Evolutionary conservation across 371 early-diverging fungal genomes (phyloP).

Genomic region (Smittium mucronatum): DNA sequence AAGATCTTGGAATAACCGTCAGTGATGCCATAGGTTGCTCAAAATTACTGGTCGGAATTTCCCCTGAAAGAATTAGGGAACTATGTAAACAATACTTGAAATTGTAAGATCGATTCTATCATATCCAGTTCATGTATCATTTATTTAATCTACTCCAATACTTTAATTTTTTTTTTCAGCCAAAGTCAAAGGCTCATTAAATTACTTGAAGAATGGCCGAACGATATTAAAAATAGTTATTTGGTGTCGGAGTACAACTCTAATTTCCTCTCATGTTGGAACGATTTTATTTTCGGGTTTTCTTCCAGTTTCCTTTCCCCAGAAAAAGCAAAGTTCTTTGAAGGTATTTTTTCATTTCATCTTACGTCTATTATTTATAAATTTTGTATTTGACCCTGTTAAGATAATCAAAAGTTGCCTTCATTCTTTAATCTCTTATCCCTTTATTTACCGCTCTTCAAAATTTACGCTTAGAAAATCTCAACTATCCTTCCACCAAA

Average conservation of each 20-base stretch:
- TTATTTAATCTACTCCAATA: constrained; percentile 13
- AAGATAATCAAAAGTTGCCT: no score
- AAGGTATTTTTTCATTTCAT: no score
- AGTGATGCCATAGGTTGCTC: constrained; percentile 24
- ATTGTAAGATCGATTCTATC: constrained; percentile 22
- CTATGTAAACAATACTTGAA: constrained; percentile 24
- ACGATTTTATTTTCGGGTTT: constrained; percentile 25
- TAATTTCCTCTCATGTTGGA: constrained; percentile 26
- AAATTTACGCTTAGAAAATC: no score
- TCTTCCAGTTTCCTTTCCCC: constrained; percentile 30
- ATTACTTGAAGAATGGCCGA: neutral
- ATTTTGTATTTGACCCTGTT: no score
- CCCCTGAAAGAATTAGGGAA: constrained; percentile 12
- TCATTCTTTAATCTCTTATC: no score
- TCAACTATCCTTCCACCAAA: no score
- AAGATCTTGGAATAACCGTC: constrained; percentile 12
- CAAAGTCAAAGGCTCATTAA: neutral
- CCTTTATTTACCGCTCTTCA: no score
- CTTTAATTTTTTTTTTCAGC: constrained; percentile 11
- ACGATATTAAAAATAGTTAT: neutral
- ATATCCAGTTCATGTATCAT: neutral
- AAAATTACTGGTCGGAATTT: constrained; percentile 23
- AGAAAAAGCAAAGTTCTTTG: constrained; percentile 19
- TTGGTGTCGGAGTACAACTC: constrained; percentile 21
- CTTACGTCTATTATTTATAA: no score